A percentile compares a stretch with the other conserved stretches of the same genome.
phyloP scores from a whole-genome alignment of 257 asterid species.

The Gentiana macrophylla region DNA sequence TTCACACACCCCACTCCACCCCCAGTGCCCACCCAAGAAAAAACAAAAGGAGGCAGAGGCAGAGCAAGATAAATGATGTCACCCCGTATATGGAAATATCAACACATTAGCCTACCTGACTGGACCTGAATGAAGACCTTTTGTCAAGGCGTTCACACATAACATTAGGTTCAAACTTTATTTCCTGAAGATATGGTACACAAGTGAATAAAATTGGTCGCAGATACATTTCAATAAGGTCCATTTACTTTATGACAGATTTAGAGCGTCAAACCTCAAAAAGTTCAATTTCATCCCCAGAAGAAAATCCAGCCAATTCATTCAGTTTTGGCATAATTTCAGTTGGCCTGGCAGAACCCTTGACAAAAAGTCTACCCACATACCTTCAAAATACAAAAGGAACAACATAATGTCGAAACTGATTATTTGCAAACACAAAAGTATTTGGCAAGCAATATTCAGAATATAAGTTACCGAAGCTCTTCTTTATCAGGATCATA shows the following conservation, averaged over 20 bases:
- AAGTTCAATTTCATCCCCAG: conserved; percentile 81
- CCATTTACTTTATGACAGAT: neutral
- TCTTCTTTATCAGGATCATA: conserved; percentile 91
- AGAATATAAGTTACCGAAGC: conserved; percentile 44
- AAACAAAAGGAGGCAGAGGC: too few species aligned
- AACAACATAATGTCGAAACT: conserved; percentile 5
- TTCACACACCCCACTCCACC: too few species aligned
- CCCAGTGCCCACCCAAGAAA: too few species aligned
- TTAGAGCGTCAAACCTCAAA: conserved; percentile 58
- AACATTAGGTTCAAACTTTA: conserved; percentile 80
- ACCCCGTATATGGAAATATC: too few species aligned
- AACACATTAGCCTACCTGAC: conserved; percentile 45
- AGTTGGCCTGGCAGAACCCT: conserved; percentile 56
- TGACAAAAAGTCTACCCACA: conserved; percentile 80
- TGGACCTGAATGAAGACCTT: conserved; percentile 53
- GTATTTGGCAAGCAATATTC: neutral
- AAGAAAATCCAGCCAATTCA: conserved; percentile 85
- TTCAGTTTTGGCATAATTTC: conserved; percentile 58
- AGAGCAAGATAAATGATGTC: too few species aligned
- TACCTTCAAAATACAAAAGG: conserved; percentile 29
- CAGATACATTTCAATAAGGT: neutral
- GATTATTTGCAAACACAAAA: neutral
- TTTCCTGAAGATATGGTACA: conserved; percentile 40
- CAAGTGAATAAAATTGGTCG: neutral
- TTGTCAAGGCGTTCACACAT: conserved; percentile 89